These are phyloP conservation scores for Saccharomycopsis sp. DNA, from an alignment of 805 yeast species.

Conservation along the genomic window DNA sequence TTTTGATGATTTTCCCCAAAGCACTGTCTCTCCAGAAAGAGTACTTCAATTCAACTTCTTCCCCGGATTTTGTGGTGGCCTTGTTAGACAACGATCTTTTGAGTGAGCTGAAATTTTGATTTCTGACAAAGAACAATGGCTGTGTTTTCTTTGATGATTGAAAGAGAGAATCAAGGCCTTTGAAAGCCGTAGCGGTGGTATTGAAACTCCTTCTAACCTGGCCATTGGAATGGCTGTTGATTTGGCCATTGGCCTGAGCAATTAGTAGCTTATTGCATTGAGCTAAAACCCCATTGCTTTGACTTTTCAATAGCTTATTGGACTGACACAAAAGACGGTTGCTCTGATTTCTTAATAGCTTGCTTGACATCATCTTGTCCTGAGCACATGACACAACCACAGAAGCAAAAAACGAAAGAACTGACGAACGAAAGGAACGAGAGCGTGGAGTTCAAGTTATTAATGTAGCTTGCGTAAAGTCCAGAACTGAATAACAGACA, in stretches of 20 bases:
- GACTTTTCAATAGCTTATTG: neutral
- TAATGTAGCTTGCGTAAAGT: neutral
- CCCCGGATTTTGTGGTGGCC: conserved; percentile 15
- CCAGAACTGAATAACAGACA: neutral
- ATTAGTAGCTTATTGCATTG: too few relatives aligned
- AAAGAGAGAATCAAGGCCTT: neutral
- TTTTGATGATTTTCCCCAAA: conserved; percentile 30
- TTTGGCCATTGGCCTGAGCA: too few relatives aligned
- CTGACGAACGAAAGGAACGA: neutral
- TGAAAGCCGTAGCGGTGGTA: neutral
- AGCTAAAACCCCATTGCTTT: too few relatives aligned
- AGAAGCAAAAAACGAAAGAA: too few relatives aligned
- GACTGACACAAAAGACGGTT: neutral
- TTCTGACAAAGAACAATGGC: neutral
- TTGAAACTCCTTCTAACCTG: neutral
- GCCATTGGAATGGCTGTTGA: too few relatives aligned
- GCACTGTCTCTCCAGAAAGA: conserved; percentile 25
- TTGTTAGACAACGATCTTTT: conserved; percentile 1
- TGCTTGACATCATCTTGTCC: neutral
- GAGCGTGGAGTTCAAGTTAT: neutral
- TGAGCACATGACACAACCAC: neutral
- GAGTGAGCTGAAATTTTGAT: neutral
- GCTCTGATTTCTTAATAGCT: neutral
- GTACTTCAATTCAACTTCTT: conserved; percentile 14
- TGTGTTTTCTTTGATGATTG: neutral